phyloP scores from a whole-genome alignment of 192 early-diverging fungal species.

The Podila clonocystis region DNA sequence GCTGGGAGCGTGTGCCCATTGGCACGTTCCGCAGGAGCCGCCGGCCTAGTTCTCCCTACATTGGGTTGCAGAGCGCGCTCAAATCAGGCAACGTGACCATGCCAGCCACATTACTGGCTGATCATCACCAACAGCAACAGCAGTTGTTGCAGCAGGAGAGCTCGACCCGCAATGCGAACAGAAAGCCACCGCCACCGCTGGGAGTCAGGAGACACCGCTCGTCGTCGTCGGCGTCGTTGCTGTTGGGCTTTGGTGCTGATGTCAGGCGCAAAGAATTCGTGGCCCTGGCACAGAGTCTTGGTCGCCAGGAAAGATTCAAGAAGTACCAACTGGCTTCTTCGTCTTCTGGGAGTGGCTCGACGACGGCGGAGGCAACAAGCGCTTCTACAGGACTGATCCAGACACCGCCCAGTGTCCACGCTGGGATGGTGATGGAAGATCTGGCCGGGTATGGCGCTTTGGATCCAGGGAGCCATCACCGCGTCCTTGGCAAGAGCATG shows the following conservation, averaged over 20 bases:
- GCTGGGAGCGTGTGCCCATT: constrained; percentile 64
- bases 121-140: constrained; percentile 13
- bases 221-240: constrained; percentile 9
- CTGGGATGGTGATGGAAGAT: constrained; percentile 19
- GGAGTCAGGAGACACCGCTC: constrained; percentile 14
- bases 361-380: background rate
- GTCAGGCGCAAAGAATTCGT: background rate
- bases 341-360: background rate
- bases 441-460: constrained; percentile 8
- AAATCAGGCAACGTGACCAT: constrained; percentile 48
- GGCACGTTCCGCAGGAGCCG: constrained; percentile 58
- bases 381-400: background rate
- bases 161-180: background rate
- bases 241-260: background rate
- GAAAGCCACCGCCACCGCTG: constrained; percentile 6
- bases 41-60: constrained; percentile 41
- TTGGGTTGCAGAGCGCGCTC: constrained; percentile 43
- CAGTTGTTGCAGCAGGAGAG: background rate
- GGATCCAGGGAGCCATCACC: background rate
- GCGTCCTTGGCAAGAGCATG: background rate
- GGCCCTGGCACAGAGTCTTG: background rate
- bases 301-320: background rate
- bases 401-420: constrained; percentile 15
- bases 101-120: constrained; percentile 37
- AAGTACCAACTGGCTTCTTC: too few relatives aligned